These are phyloP conservation scores for Phytophthora parvispora DNA, from an alignment of 352 stramenopile species.

Conservation along the genomic window DNA sequence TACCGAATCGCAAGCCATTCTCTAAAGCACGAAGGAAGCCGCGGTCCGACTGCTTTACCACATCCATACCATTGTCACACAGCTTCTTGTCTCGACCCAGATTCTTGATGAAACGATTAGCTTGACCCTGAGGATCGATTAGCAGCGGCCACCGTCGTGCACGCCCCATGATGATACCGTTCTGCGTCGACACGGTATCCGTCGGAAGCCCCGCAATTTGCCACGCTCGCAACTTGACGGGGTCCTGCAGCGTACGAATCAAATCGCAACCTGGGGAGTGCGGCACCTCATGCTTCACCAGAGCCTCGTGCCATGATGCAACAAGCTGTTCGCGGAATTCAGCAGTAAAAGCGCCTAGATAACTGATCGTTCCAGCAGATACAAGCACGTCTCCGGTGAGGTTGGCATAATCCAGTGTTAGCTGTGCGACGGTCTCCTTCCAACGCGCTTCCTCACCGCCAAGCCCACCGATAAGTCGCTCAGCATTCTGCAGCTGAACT, in stretches of 20 bases:
- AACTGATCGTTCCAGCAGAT: slow-evolving; percentile 89
- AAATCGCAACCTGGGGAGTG: slow-evolving; percentile 91
- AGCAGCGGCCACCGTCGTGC: slow-evolving; percentile 90
- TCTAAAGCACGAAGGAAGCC: slow-evolving; percentile 89
- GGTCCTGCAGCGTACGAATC: slow-evolving; percentile 87
- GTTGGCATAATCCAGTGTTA: slow-evolving; percentile 82
- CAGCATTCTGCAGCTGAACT: slow-evolving; percentile 91
- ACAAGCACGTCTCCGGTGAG: slow-evolving; percentile 90
- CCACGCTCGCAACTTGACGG: slow-evolving; percentile 90
- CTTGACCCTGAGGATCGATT: slow-evolving; percentile 94
- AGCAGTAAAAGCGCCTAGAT: slow-evolving; percentile 88
- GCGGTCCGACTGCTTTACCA: slow-evolving; percentile 92
- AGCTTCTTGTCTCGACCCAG: slow-evolving; percentile 87
- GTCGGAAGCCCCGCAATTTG: slow-evolving; percentile 90
- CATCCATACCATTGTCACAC: slow-evolving; percentile 93
- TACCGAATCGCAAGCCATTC: slow-evolving; percentile 93
- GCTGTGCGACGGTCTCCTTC: slow-evolving; percentile 85
- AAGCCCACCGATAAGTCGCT: slow-evolving; percentile 85
- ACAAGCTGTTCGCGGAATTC: slow-evolving; percentile 87
- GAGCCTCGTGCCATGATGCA: slow-evolving; percentile 67
- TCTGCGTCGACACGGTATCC: slow-evolving; percentile 94
- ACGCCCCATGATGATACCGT: slow-evolving; percentile 93
- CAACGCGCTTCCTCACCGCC: slow-evolving; percentile 88
- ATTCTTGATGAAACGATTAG: slow-evolving; percentile 94
- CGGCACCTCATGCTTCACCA: slow-evolving; percentile 67